These are phyloP conservation scores for Allomyces arbusculus DNA, from an alignment of 192 early-diverging fungal genomes.

Conservation along the genomic window DNA sequence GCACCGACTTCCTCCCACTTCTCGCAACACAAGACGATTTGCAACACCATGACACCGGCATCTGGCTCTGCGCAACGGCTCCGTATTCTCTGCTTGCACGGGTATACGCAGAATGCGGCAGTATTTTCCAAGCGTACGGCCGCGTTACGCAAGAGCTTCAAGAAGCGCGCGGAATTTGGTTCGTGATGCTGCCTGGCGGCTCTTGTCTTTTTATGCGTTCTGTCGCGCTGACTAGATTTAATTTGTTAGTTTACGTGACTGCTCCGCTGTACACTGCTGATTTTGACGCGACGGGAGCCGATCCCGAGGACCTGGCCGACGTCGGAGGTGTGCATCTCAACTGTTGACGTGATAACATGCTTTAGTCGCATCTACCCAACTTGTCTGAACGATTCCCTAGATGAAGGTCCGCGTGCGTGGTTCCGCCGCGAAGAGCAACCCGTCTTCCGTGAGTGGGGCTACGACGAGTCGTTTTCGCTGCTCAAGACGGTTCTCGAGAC, in stretches of 20 bases:
- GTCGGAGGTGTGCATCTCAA: background rate
- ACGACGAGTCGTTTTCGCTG: conserved; percentile 7
- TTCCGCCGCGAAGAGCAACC: background rate
- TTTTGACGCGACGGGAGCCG: background rate
- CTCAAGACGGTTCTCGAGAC: conserved; percentile 9
- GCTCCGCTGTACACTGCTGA: background rate
- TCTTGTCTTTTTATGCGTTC: background rate
- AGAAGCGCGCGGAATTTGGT: conserved; percentile 14
- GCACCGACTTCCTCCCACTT: too few species aligned
- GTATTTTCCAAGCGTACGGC: conserved; percentile 13
- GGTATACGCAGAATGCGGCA: conserved; percentile 19
- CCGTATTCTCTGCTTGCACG: conserved; percentile 21
- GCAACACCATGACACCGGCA: too few species aligned
- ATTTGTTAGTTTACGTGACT: background rate
- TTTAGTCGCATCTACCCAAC: background rate
- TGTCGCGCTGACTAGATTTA: background rate
- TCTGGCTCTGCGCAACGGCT: background rate
- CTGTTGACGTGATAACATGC: background rate
- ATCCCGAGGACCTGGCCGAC: background rate
- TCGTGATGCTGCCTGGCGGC: conserved; percentile 1
- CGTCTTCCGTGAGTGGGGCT: background rate
- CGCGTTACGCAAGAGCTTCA: background rate
- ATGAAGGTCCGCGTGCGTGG: background rate
- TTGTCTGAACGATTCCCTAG: background rate
- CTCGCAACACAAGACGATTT: too few species aligned